Percentiles rank a stretch among this genome's conserved stretches.
Conservation (phyloP, 192 early-diverging fungal species). For the Coemansia sp. region DNA sequence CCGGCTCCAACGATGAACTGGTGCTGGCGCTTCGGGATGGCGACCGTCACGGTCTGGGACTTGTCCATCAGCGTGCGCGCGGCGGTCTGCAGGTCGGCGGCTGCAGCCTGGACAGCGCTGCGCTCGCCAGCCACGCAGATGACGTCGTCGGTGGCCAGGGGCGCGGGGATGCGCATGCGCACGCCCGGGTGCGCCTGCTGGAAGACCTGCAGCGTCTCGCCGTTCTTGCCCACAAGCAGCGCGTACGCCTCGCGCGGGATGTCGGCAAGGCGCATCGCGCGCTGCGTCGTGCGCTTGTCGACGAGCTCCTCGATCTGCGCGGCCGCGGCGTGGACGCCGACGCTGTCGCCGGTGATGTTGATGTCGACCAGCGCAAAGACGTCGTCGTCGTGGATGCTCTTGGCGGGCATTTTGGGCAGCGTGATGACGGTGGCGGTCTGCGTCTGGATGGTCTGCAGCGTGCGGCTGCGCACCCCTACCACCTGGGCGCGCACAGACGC, state of each 20-base stretch:
- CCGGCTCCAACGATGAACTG: constrained; percentile 84
- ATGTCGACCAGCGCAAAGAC: constrained; percentile 59
- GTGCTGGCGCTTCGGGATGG: constrained; percentile 90
- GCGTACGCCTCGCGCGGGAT: constrained; percentile 76
- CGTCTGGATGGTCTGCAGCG: constrained; percentile 70
- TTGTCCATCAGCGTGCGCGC: constrained; percentile 65
- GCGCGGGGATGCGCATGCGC: constrained; percentile 77
- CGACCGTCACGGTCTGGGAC: constrained; percentile 65
- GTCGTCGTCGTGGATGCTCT: constrained; percentile 53
- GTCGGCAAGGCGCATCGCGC: constrained; percentile 62
- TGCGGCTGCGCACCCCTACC: constrained; percentile 79
- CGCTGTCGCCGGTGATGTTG: constrained; percentile 80
- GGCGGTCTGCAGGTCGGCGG: constrained; percentile 58
- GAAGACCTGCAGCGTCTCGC: constrained; percentile 56
- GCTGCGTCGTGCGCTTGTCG: constrained; percentile 71
- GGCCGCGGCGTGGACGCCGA: constrained; percentile 80
- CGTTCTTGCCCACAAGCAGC: constrained; percentile 80
- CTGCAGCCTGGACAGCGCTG: constrained; percentile 67
- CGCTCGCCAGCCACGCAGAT: constrained; percentile 82
- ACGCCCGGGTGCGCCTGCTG: constrained; percentile 65
- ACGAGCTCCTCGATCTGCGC: constrained; percentile 82
- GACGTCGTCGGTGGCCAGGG: constrained; percentile 22
- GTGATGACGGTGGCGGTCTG: constrained; percentile 76
- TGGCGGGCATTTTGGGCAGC: constrained; percentile 58
- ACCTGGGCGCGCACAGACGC: constrained; percentile 77